Percentiles rank a stretch among this genome's conserved stretches.
Evolutionary conservation across 352 stramenopile genomes (phyloP).

Genomic region (Pythium phragmiticola): DNA sequence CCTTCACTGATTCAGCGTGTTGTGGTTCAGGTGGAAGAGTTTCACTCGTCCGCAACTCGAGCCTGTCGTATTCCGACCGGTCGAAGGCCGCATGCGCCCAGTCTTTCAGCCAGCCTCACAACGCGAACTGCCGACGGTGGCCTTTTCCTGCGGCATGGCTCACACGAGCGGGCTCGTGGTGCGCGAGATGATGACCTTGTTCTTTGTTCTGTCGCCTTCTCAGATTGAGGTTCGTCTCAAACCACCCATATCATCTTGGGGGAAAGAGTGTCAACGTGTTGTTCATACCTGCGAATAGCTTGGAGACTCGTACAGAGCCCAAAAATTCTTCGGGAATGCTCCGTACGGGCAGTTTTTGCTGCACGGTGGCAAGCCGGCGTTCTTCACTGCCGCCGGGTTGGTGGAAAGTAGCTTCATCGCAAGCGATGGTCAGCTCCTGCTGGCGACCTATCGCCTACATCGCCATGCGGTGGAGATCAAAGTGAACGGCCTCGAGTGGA

Average conservation of each 20-base stretch:
- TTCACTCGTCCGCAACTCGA: background rate
- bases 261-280: background rate
- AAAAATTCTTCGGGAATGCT: conserved; percentile 75
- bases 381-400: conserved; percentile 50
- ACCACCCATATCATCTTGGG: background rate
- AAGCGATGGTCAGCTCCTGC: conserved; percentile 28
- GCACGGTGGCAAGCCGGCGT: conserved; percentile 51
- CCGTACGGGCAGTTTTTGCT: conserved; percentile 70
- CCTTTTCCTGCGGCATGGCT: conserved; percentile 51
- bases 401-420: conserved; percentile 30
- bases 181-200: conserved; percentile 60
- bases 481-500: conserved; percentile 24
- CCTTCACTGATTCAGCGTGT: background rate
- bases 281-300: conserved; percentile 18
- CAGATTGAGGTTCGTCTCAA: conserved; percentile 39
- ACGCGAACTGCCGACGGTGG: conserved; percentile 36
- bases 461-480: conserved; percentile 47
- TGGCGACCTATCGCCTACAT: conserved; percentile 53
- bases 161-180: conserved; percentile 31
- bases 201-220: conserved; percentile 55
- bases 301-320: conserved; percentile 36
- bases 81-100: conserved; percentile 22
- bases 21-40: conserved; percentile 22
- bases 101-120: conserved; percentile 32
- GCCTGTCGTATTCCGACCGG: conserved; percentile 16